A percentile compares a stretch with the other conserved stretches of the same genome.
phyloP scores from a whole-genome alignment of 495 filamentous ascomycete genomes.

The Hypoxylon subgilvum region DNA sequence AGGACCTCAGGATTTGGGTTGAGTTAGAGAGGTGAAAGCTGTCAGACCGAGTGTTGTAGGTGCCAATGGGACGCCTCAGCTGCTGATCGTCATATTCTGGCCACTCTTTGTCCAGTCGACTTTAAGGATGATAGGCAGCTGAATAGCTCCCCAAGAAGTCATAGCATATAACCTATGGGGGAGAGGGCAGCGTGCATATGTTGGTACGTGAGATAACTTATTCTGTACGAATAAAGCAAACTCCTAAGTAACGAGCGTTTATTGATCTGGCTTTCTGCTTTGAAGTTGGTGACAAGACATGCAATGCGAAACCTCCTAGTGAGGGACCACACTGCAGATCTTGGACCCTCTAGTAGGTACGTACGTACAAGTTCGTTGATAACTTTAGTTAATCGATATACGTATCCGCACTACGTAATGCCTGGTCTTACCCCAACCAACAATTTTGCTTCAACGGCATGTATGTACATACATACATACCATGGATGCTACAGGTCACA shows the following conservation, averaged over 20 bases:
- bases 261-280: conserved; percentile 8
- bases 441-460: no score
- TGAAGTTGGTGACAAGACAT: conserved; percentile 20
- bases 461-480: conserved; percentile 3
- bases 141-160: no score
- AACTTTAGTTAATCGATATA: neutral
- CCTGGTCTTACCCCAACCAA: no score
- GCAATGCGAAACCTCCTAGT: conserved; percentile 35
- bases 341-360: conserved; percentile 6
- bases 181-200: conserved; percentile 22
- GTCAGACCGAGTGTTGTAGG: conserved; percentile 24
- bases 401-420: conserved; percentile 26
- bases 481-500: neutral
- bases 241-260: conserved; percentile 20
- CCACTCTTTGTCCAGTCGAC: conserved; percentile 12
- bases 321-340: conserved; percentile 15
- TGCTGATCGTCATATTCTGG: conserved; percentile 26
- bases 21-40: conserved; percentile 13
- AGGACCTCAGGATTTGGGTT: conserved; percentile 4
- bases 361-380: no score
- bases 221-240: no score
- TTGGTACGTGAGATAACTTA: no score
- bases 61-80: conserved; percentile 16
- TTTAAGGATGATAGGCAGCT: no score
- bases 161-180: no score